Evolutionary conservation across 2,329 filamentous ascomycete species (phyloP).

Genomic region (Aureobasidium sp.): DNA sequence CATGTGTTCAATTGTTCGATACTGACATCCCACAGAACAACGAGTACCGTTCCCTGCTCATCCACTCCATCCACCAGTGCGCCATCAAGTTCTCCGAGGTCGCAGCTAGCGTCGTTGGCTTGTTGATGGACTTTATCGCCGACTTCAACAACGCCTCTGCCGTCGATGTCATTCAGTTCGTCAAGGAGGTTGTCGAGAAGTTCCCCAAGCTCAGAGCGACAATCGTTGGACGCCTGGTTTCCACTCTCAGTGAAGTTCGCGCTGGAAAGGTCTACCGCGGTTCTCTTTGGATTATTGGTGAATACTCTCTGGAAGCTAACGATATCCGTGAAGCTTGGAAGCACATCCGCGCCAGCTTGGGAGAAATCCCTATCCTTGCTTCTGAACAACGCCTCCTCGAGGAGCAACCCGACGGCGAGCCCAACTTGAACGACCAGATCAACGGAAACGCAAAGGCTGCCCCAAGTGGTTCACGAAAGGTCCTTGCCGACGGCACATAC

Average conservation of each 20-base stretch:
- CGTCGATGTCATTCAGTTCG: conserved; percentile 95
- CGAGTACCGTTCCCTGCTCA: conserved; percentile 89
- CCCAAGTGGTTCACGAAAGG: conserved; percentile 78
- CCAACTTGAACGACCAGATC: conserved; percentile 59
- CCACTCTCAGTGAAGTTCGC: conserved; percentile 84
- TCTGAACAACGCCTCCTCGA: conserved; percentile 90
- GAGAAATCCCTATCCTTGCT: conserved; percentile 92
- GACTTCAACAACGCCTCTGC: conserved; percentile 97
- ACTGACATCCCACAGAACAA: conserved; percentile 48
- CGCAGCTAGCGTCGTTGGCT: conserved; percentile 88
- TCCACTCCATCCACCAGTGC: conserved; percentile 95
- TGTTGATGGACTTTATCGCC: conserved; percentile 98
- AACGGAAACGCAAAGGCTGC: conserved; percentile 73
- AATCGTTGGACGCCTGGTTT: conserved; percentile 81
- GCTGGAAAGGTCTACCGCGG: conserved; percentile 96
- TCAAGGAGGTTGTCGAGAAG: conserved; percentile 98
- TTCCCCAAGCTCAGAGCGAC: conserved; percentile 83
- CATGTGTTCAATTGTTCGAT: too few relatives aligned
- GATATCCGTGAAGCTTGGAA: conserved; percentile 98
- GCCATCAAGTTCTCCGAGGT: conserved; percentile 99
- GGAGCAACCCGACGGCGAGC: conserved; percentile 60
- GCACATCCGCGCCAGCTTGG: conserved; percentile 82
- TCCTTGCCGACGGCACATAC: conserved; percentile 93
- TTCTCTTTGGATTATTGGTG: conserved; percentile 94
- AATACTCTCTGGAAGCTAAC: conserved; percentile 88